Evolutionary conservation across 2,329 filamentous ascomycete species (phyloP).

Genomic region (Apiospora phragmitis): DNA sequence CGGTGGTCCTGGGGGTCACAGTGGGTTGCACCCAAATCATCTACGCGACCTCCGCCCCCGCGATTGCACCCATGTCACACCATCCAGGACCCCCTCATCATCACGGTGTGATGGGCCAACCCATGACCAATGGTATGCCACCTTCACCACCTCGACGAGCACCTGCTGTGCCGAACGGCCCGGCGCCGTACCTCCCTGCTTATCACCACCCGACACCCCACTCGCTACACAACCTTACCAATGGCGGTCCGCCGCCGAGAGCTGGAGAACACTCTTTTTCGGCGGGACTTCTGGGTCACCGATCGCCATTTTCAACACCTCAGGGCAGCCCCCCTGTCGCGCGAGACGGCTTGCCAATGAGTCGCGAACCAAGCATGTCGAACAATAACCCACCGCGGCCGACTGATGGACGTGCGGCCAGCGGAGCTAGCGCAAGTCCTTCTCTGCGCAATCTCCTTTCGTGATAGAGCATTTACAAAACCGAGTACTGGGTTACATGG

Average conservation of each 20-base stretch:
- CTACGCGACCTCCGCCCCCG: conserved; percentile 52
- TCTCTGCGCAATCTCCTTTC: conserved; percentile 74
- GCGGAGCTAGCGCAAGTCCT: conserved; percentile 75
- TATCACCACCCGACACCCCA: conserved; percentile 34
- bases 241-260: conserved; percentile 43
- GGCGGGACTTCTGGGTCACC: conserved; percentile 43
- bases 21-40: conserved; percentile 30
- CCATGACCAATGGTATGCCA: conserved; percentile 46
- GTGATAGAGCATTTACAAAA: conserved; percentile 33
- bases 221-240: conserved; percentile 33
- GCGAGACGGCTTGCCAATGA: conserved; percentile 38
- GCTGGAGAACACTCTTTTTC: conserved; percentile 47
- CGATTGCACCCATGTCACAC: conserved; percentile 42
- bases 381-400: conserved; percentile 31
- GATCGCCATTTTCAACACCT: conserved; percentile 42
- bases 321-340: conserved; percentile 47
- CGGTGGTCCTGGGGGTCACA: conserved; percentile 38
- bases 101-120: conserved; percentile 40
- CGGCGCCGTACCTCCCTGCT: conserved; percentile 39
- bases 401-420: conserved; percentile 40
- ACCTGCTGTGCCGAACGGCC: conserved; percentile 39
- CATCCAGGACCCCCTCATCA: conserved; percentile 45
- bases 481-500: background rate
- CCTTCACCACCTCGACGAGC: conserved; percentile 50
- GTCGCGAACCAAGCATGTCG: conserved; percentile 31